Base-by-base conservation (phyloP, 1,284 basidiomycete genomes). In the Trichosporon ovoides region DNA sequence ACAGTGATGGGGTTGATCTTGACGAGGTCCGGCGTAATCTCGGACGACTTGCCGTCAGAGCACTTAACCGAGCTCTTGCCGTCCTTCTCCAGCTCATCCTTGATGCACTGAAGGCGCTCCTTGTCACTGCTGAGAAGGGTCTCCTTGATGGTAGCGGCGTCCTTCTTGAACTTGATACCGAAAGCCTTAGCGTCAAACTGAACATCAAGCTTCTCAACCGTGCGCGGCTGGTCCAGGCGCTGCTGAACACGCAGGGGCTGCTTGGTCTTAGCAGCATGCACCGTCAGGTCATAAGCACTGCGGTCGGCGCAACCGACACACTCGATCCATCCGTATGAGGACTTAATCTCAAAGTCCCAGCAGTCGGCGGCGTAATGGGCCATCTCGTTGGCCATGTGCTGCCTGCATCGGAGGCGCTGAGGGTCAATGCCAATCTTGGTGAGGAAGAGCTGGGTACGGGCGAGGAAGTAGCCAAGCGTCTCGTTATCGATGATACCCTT, bases 221-320 rank as follows among this genome's bases (percentile, higher is more conserved):
- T 79, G 63, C 85, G 81, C 18, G 92, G 89, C 74, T 92, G 86
- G 72, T 89, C 87, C 60, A 98, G 80, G 49, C 86, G 85, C 79
- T 94, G 84, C 53, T 92, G 84, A 37, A 94, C 92, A 24, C 91
- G 83, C 22, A 95, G 81, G 31, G 85, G 81, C 65, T 86, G 84
- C 69, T 83, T 82, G 59, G 78, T 81, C 67, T 80, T 78, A 61
- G 77, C 77, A 57, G 79, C 75, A 75, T 84, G 83, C 24, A 84
- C 83, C n/a, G 81, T 83, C 55, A 85, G 71, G 66, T 98, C 96
- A 78, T 97, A 98, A 31, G 96, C 96, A 11, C 91, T 91, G 56
- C 96, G 87, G 79, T 99, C 95, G 49, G 96, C 95, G 78, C 96
- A 98, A n/a, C 95, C 96, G 53, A 98, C 94, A 77, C 95, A 98